These are phyloP conservation scores for Diatrype stigma DNA, from an alignment of 2,329 filamentous ascomycete genomes.

Conservation along the genomic window DNA sequence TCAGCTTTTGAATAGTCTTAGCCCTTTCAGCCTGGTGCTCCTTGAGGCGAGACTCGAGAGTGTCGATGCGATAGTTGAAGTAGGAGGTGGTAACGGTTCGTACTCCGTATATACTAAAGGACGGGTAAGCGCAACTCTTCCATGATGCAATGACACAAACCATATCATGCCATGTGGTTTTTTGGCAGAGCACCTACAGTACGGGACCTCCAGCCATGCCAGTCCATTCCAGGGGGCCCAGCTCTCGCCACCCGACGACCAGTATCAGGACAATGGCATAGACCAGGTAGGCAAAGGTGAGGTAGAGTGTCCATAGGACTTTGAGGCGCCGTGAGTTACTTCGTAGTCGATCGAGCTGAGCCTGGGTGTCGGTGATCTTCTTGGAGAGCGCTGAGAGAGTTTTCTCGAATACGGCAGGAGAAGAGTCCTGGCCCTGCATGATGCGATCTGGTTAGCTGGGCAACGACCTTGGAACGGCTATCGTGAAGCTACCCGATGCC, in stretches of 20 bases:
- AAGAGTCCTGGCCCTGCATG: constrained; percentile 67
- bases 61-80: constrained; percentile 78
- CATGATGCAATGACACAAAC: neutral
- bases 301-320: constrained; percentile 85
- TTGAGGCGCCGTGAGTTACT: constrained; percentile 72
- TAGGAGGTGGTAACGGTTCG: constrained; percentile 63
- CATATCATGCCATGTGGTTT: no score
- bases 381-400: constrained; percentile 73
- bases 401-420: constrained; percentile 91
- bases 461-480: no score
- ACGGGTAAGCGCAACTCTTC: constrained; percentile 5
- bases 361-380: constrained; percentile 74
- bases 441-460: no score
- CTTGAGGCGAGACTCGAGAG: constrained; percentile 65
- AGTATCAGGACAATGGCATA: constrained; percentile 77
- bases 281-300: constrained; percentile 84
- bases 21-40: constrained; percentile 73
- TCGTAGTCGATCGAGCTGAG: constrained; percentile 69
- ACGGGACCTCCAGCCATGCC: constrained; percentile 75
- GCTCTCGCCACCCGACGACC: constrained; percentile 78
- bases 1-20: constrained; percentile 88
- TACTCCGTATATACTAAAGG: constrained; percentile 69
- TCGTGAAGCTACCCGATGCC: no score
- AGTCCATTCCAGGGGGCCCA: constrained; percentile 73
- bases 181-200: constrained; percentile 48